Evolutionary conservation across 1,284 basidiomycete species (phyloP), one percentile per base, ranked within the genome.

Genomic region (Ceratobasidium sp.): DNA sequence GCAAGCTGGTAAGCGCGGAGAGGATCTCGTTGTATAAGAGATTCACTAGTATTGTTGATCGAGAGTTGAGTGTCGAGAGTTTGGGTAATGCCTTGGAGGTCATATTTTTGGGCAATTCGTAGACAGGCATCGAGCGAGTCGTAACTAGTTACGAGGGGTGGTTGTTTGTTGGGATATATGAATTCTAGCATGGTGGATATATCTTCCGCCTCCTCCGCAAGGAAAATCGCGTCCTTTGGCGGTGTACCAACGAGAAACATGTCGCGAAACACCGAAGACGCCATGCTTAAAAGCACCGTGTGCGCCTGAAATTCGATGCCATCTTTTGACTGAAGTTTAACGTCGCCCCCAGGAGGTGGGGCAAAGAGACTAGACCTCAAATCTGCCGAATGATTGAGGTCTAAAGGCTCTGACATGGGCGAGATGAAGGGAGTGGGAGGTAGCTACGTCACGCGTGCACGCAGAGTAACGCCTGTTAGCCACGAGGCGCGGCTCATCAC

Each of bases 241-340:
- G 42, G 31, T 20, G 43, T 54, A 3, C 68, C 68, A 5, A 69
- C 29, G 13, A 38, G 42, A 47, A 70, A 68, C 71, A 72, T 72
- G 49, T 65, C 55, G 15, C 50, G 38, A 27, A 69, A 72, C 29
- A 70, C 69, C 25, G 69, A 27, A 1, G 71, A 69, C 1, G 55
- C 71, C 25, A 70, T 31, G 15, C 60, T 32, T 29, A 72, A 43
- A 17, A 72, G 20, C 22, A 34, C 32, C 3, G 53, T 45, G 29
- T 67, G 60, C 3, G 50, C 69, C 15, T 67, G 65, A 55, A 67
- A 72, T 35, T 70, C 40, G 27, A 70, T 29, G 15, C 62, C 69
- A 34, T 70, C 71, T 7, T 22, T 47, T 3, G 69, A 69, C 12
- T 53, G 69, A 10, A 72, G 47, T 15, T 34, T 68, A 25, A 68